Evolutionary conservation across 192 early-diverging fungal species (phyloP), one percentile per base, ranked within the genome.

Genomic region (Coemansia biformis): DNA sequence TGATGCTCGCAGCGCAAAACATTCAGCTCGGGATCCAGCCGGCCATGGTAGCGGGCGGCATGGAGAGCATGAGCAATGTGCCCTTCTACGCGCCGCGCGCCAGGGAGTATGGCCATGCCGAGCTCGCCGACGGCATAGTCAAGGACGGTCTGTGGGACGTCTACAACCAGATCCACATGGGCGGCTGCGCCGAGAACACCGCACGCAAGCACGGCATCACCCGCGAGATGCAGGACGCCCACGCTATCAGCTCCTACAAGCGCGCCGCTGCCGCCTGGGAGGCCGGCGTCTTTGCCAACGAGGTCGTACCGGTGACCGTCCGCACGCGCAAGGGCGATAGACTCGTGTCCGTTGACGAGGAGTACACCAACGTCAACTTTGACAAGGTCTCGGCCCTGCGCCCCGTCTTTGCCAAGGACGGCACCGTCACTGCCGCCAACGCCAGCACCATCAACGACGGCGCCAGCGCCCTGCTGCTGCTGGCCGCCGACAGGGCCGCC

Each of bases 91-190:
- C 78, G 12, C 82, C 70, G 21, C 83, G 85, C 38, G 81, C 67
- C 26, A 58, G 63, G 30, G 76, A 56, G 30, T 98, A 90, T 55
- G 95, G 93, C 19, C 84, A 98, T 66, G 83, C 85, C 64, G 61
- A 73, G 46, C 66, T 89, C 17, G 43, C 46, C 15, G 96, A 98
- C 70, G 83, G 83, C 38, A 96, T 98, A 59, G 80, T 96, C 65
- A 86, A 91, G 73, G 95, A 98, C 63, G 95, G 95, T 43, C 83
- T 98, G 32, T 90, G 86, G 86, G 95, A 98, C 70, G 89, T 84
- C 40, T 98, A 95, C 82, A 92, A 95, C 76, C 78, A 92, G 56
- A 79, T 95, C 54, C 79, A 88, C 43, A 81, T 78, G 75, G 75
- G 88, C 30, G 79, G 70, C 49, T 88, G 86, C 64, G 85, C 87